Conservation (phyloP, 2,329 filamentous ascomycete genomes). For the Trematosphaeria pertusa region DNA sequence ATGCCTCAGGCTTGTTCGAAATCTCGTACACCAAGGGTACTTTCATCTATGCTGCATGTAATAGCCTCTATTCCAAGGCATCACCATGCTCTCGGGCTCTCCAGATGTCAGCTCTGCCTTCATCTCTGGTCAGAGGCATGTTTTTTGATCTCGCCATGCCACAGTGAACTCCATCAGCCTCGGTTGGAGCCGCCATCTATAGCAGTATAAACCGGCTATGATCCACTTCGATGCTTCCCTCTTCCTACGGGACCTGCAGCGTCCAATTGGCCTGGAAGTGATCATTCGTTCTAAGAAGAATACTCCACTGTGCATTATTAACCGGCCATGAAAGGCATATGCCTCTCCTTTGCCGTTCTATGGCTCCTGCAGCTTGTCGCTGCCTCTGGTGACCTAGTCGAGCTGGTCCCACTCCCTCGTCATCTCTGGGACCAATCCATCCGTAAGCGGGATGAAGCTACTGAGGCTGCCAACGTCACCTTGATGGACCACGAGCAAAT, state of each 20-base stretch:
- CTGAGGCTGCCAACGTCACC: neutral
- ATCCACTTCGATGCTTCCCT: neutral
- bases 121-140: neutral
- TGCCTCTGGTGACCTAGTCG: neutral
- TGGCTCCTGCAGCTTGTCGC: neutral
- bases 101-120: neutral
- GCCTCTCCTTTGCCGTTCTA: neutral
- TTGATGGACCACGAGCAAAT: conserved; percentile 1
- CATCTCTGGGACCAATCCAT: neutral
- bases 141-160: neutral
- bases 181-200: neutral
- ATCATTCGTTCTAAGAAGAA: neutral
- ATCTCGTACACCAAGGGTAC: too few species aligned
- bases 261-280: too few species aligned
- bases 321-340: neutral
- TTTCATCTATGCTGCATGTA: too few species aligned
- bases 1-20: neutral
- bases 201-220: neutral
- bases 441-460: neutral
- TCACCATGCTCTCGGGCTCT: neutral
- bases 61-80: neutral
- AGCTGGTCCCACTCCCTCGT: neutral
- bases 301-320: neutral
- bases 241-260: neutral
- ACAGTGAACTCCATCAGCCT: neutral